These are phyloP conservation scores for Rossbeevera mucosa DNA, from an alignment of 768 basidiomycete species.

Conservation along the genomic window DNA sequence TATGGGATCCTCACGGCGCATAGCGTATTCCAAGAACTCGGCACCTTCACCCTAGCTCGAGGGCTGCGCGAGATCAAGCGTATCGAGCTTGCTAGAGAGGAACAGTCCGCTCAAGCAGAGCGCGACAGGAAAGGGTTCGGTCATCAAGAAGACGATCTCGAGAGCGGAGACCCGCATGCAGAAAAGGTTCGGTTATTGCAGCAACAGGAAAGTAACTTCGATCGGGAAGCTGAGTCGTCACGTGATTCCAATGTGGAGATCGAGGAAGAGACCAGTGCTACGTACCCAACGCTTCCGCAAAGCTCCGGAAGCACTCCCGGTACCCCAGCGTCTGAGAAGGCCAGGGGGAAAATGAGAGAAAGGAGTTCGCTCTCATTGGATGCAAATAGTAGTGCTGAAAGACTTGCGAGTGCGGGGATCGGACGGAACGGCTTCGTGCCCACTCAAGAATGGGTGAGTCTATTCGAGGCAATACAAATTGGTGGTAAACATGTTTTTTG, in stretches of 20 bases:
- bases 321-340: constrained; percentile 71
- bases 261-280: constrained; percentile 13
- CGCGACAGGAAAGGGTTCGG: constrained; percentile 19
- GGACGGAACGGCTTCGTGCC: constrained; percentile 92
- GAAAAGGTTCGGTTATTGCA: constrained; percentile 69
- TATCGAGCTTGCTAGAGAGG: constrained; percentile 67
- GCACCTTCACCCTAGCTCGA: constrained; percentile 84
- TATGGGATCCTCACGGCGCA: constrained; percentile 84
- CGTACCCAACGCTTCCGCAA: constrained; percentile 42
- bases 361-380: constrained; percentile 53
- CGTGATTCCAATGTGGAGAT: constrained; percentile 7
- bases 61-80: constrained; percentile 83
- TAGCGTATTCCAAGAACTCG: constrained; percentile 82
- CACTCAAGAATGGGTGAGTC: constrained; percentile 90
- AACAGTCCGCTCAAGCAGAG: constrained; percentile 41
- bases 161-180: constrained; percentile 29
- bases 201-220: constrained; percentile 39
- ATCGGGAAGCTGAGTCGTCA: constrained; percentile 23
- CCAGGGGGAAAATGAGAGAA: constrained; percentile 85
- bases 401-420: constrained; percentile 61
- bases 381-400: constrained; percentile 53
- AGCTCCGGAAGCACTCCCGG: constrained; percentile 34
- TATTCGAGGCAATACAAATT: not conserved
- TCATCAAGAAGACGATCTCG: constrained; percentile 22
- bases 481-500: constrained; percentile 1